Base-by-base conservation (phyloP, 2,329 filamentous ascomycete genomes). In the Ophiocordyceps camponoti-saundersi region DNA sequence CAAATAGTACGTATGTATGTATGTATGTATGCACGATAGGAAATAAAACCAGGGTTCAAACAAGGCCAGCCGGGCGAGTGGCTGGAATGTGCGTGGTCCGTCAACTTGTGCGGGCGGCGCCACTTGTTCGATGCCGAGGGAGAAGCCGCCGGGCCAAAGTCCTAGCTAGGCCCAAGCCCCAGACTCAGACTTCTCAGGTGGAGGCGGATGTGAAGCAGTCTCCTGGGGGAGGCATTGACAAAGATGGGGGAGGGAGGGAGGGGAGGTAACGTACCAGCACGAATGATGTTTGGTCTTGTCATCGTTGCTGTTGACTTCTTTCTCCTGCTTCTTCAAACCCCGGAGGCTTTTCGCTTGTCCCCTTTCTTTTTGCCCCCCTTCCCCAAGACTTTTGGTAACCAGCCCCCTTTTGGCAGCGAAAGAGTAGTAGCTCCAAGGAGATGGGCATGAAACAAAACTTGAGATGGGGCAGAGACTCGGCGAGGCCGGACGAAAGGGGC, bases 271-370 rank as follows among this genome's bases (percentile, higher is more conserved):
- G 56, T 73, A 78, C 74, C 74, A 59, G 74, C 74, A 59, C 74
- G 72, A 63, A 78, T 68, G 55, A 78, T 75, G 55, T 69, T 68
- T 57, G 73, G 73, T 64, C 73, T 72, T 58, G 73, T 74, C 74
- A 78, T 78, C 42, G 40, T 36, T n/a, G 32, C n/a, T 36, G 40
- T 10, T 42, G 23, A 18, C 29, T n/a, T 12, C 30, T 22, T 18
- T 45, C 34, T n/a, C 36, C 23, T 39, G 29, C 13, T 29, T 23
- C 34, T 36, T 11, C 18, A 32, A 30, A 43, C 42, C 34, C 42
- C 21, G 42, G 42, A 42, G 32, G 44, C 16, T 22, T n/a, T 16
- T 21, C n/a, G 20, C 44, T 20, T 11, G 29, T 23, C 21, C 20
- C 32, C 26, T 6, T 6, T 18, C 46, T 41, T 41, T 5, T 6